Evolutionary conservation across 257 asterid genomes (phyloP).

Genomic region (Henckelia pumila): DNA sequence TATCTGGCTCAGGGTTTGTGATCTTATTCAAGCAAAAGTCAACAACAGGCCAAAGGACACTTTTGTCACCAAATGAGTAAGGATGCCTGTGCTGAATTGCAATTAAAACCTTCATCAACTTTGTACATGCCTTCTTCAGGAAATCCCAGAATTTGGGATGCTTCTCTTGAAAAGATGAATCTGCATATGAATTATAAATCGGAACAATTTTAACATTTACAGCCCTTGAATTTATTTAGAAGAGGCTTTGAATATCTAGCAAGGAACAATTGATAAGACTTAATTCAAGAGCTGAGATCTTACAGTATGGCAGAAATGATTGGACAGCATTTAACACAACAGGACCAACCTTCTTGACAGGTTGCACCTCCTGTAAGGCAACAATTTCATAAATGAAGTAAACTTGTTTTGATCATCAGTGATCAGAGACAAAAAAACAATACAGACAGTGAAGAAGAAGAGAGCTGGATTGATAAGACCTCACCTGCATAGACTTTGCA

Average conservation of each 20-base stretch:
- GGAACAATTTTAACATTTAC: constrained; percentile 25
- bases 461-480: constrained; percentile 9
- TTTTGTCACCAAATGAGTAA: constrained; percentile 88
- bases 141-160: constrained; percentile 73
- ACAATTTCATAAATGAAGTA: constrained; percentile 25
- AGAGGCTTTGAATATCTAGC: background rate
- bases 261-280: constrained; percentile 1
- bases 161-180: constrained; percentile 69
- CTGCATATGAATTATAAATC: constrained; percentile 55
- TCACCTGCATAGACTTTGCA: constrained; percentile 71
- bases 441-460: constrained; percentile 16
- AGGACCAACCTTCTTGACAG: constrained; percentile 86
- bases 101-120: constrained; percentile 78
- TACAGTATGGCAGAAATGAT: constrained; percentile 74
- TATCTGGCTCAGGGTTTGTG: constrained; percentile 76
- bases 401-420: constrained; percentile 2
- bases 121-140: constrained; percentile 73
- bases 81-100: constrained; percentile 87
- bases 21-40: constrained; percentile 82
- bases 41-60: constrained; percentile 68
- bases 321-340: constrained; percentile 78
- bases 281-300: constrained; percentile 36
- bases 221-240: constrained; percentile 1
- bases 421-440: constrained; percentile 3
- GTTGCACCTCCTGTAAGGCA: constrained; percentile 77